Conservation (phyloP, 805 yeast genomes). For the Wickerhamomyces sydowiorum region DNA sequence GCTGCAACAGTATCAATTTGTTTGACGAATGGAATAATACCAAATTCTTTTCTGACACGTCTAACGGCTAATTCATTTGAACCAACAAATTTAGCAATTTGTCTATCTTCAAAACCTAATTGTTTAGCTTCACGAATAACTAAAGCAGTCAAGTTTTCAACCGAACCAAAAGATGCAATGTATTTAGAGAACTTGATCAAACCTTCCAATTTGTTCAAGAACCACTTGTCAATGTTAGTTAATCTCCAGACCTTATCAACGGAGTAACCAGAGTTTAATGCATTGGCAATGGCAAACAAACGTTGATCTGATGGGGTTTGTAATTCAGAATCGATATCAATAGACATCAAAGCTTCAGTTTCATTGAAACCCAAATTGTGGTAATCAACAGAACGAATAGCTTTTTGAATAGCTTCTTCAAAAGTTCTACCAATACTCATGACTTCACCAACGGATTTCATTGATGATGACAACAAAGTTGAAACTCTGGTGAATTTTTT, state of each 20-base stretch:
- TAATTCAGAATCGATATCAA: constrained; percentile 87
- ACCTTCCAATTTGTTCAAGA: constrained; percentile 76
- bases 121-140: constrained; percentile 85
- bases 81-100: constrained; percentile 81
- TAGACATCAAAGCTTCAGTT: constrained; percentile 74
- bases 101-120: constrained; percentile 95
- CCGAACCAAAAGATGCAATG: constrained; percentile 49
- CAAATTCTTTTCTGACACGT: constrained; percentile 79
- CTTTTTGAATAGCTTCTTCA: constrained; percentile 97
- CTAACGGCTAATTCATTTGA: constrained; percentile 93
- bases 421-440: constrained; percentile 97
- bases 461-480: constrained; percentile 78
- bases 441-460: constrained; percentile 99
- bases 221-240: constrained; percentile 95
- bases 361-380: constrained; percentile 87
- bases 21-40: constrained; percentile 87
- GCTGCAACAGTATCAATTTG: constrained; percentile 99
- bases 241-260: constrained; percentile 89
- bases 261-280: constrained; percentile 79
- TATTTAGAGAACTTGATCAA: constrained; percentile 67
- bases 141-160: constrained; percentile 52
- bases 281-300: constrained; percentile 93
- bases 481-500: constrained; percentile 93
- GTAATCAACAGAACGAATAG: constrained; percentile 93
- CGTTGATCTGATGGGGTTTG: constrained; percentile 98